These are phyloP conservation scores for Mrakia gelida DNA, from an alignment of 768 basidiomycete genomes.

Conservation along the genomic window DNA sequence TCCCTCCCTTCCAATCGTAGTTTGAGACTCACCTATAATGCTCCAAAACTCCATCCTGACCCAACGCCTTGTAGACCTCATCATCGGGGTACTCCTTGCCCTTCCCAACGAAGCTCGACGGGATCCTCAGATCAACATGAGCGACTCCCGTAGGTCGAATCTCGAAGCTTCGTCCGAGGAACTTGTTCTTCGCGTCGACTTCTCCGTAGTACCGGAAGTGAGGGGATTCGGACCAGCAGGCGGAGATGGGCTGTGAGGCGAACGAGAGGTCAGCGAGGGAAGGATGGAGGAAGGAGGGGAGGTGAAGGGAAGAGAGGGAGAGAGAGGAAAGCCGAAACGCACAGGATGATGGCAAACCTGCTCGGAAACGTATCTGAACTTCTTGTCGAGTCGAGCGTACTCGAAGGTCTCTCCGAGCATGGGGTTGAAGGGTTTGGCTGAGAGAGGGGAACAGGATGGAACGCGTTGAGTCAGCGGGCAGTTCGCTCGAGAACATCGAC, in stretches of 20 bases:
- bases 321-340: conserved; percentile 4
- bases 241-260: conserved; percentile 64
- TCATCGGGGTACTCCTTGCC: conserved; percentile 33
- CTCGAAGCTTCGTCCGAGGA: conserved; percentile 94
- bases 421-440: conserved; percentile 14
- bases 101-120: conserved; percentile 58
- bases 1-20: background rate
- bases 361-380: conserved; percentile 89
- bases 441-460: background rate
- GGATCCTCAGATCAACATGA: conserved; percentile 75
- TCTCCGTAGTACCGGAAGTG: conserved; percentile 85
- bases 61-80: conserved; percentile 22
- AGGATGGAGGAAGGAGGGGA: background rate
- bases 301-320: background rate
- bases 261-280: background rate
- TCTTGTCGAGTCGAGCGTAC: conserved; percentile 77
- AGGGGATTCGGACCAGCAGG: conserved; percentile 89
- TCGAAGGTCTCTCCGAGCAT: conserved; percentile 80
- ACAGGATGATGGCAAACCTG: conserved; percentile 93
- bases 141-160: conserved; percentile 93
- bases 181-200: conserved; percentile 96
- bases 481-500: too few relatives aligned
- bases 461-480: background rate
- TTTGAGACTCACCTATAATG: conserved; percentile 56
- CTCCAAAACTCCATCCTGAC: conserved; percentile 56